These are phyloP conservation scores for Solanum lignicaule DNA, from an alignment of 257 asterid genomes.

Conservation along the genomic window DNA sequence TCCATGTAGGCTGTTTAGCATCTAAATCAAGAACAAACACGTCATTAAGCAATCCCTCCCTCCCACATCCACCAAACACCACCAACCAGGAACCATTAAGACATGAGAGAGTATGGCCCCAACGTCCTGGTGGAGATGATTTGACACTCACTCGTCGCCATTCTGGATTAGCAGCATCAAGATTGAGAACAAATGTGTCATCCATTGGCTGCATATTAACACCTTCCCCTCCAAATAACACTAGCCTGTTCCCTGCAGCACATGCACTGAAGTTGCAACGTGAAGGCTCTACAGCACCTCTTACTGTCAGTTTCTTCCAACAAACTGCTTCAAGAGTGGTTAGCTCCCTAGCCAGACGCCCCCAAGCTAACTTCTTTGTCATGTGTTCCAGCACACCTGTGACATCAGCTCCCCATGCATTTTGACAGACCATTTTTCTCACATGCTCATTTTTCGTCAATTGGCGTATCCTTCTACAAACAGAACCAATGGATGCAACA, in stretches of 20 bases:
- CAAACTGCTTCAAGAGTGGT: slow-evolving; percentile 83
- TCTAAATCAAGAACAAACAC: slow-evolving; percentile 74
- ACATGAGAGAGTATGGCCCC: slow-evolving; percentile 90
- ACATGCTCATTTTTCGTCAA: slow-evolving; percentile 72
- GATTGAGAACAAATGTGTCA: slow-evolving; percentile 81
- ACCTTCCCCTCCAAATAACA: slow-evolving; percentile 89
- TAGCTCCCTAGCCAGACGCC: slow-evolving; percentile 80
- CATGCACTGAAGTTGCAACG: slow-evolving; percentile 91
- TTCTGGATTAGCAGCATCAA: slow-evolving; percentile 60
- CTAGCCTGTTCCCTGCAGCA: slow-evolving; percentile 77
- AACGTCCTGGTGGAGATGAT: slow-evolving; percentile 85
- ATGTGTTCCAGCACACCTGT: slow-evolving; percentile 68
- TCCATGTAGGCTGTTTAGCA: slow-evolving; percentile 87
- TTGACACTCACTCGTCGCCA: slow-evolving; percentile 70
- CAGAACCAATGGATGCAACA: slow-evolving; percentile 86
- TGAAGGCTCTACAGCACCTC: slow-evolving; percentile 81
- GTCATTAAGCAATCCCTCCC: slow-evolving; percentile 73
- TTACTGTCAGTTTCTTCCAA: slow-evolving; percentile 73
- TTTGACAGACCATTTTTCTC: slow-evolving; percentile 81
- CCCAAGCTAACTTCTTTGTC: slow-evolving; percentile 80
- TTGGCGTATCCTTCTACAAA: slow-evolving; percentile 66
- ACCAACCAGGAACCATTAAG: slow-evolving; percentile 74
- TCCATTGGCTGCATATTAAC: slow-evolving; percentile 96
- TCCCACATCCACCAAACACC: slow-evolving; percentile 82
- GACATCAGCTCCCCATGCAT: slow-evolving; percentile 91